A percentile compares a stretch with the other conserved stretches of the same genome.
These are phyloP conservation scores for Solanum piurae DNA, from an alignment of 257 asterid species.

Conservation along the genomic window DNA sequence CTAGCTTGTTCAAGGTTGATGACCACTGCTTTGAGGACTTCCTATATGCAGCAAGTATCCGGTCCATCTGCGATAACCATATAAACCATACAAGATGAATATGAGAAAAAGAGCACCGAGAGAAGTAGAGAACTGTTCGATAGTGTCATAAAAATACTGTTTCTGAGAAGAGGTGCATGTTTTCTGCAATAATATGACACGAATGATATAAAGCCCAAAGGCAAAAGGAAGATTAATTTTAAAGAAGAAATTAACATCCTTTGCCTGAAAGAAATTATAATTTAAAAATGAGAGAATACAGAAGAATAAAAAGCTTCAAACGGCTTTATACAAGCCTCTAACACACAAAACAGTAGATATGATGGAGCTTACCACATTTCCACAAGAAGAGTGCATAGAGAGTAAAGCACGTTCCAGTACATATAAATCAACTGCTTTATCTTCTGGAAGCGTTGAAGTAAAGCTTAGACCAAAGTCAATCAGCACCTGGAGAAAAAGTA, in stretches of 20 bases:
- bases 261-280: background rate
- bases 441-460: conserved; percentile 91
- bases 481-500: conserved; percentile 39
- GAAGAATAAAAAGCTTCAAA: background rate
- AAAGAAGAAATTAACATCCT: background rate
- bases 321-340: background rate
- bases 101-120: background rate
- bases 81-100: background rate
- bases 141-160: background rate
- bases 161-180: background rate
- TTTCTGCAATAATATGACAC: background rate
- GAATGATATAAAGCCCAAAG: background rate
- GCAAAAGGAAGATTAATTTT: background rate
- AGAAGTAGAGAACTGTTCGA: background rate
- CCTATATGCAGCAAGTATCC: conserved; percentile 73
- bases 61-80: conserved; percentile 49
- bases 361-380: conserved; percentile 63
- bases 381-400: conserved; percentile 96
- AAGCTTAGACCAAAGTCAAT: conserved; percentile 96
- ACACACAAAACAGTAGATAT: background rate
- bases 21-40: conserved; percentile 95
- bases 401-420: conserved; percentile 94
- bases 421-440: conserved; percentile 91
- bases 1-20: conserved; percentile 82
- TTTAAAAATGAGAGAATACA: background rate